phyloP scores from a whole-genome alignment of 306 rosid species.

The Pyrus pyrifolia region DNA sequence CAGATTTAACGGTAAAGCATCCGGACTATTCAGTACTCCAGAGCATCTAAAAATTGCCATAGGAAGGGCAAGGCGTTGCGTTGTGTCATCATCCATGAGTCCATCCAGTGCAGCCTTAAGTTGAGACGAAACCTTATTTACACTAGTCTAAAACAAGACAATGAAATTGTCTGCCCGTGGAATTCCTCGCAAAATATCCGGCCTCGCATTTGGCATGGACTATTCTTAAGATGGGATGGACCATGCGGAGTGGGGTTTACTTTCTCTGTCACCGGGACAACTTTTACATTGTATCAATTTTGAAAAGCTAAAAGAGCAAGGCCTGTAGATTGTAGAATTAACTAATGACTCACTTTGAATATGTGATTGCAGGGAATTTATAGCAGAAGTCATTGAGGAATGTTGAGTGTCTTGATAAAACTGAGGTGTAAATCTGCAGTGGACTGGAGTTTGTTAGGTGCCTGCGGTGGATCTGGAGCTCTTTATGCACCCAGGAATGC shows the following conservation, averaged over 20 bases:
- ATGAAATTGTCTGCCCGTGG: background rate
- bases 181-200: background rate
- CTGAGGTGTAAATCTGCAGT: constrained; percentile 52
- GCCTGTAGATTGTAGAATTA: background rate
- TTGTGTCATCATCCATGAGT: too few relatives aligned
- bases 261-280: background rate
- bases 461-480: too few relatives aligned
- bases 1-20: too few relatives aligned
- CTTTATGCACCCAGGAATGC: background rate
- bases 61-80: too few relatives aligned
- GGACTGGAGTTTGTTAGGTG: too few relatives aligned
- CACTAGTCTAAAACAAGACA: too few relatives aligned
- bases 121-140: background rate
- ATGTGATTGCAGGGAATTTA: constrained; percentile 42
- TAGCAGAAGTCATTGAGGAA: constrained; percentile 21
- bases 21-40: too few relatives aligned
- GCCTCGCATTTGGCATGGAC: background rate
- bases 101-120: background rate
- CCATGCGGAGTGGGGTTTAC: background rate
- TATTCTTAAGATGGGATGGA: background rate
- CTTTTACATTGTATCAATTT: background rate
- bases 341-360: constrained; percentile 18
- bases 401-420: constrained; percentile 27
- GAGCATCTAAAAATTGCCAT: too few relatives aligned
- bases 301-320: background rate